Percentiles rank a stretch among this genome's conserved stretches.
Conservation (phyloP, 352 stramenopile species). For the Phytopythium montanum region DNA sequence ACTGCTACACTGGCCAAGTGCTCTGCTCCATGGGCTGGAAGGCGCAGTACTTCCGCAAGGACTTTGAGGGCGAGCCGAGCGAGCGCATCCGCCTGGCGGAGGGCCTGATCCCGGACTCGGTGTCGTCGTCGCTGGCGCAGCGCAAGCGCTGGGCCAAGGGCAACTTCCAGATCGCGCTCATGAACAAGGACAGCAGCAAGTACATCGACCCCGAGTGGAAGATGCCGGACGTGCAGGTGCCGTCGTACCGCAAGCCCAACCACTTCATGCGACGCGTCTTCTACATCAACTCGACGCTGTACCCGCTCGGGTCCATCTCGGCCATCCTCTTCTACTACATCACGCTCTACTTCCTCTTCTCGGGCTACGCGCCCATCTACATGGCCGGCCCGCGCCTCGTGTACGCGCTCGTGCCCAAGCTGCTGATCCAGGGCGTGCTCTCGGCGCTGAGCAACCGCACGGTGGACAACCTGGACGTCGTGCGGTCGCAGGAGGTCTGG, state of each 20-base stretch:
- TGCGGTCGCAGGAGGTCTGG: constrained; percentile 73
- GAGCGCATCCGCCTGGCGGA: constrained; percentile 80
- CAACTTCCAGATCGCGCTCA: constrained; percentile 79
- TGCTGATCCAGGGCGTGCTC: constrained; percentile 68
- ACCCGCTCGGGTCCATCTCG: constrained; percentile 70
- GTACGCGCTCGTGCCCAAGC: constrained; percentile 62
- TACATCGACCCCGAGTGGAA: constrained; percentile 79
- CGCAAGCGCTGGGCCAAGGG: constrained; percentile 83
- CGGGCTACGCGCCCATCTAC: constrained; percentile 79
- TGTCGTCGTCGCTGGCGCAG: constrained; percentile 69
- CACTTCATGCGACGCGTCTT: constrained; percentile 84
- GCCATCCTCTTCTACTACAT: constrained; percentile 85
- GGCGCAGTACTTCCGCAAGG: constrained; percentile 83
- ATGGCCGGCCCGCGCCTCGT: constrained; percentile 66
- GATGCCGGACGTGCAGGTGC: constrained; percentile 57
- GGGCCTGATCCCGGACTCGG: constrained; percentile 75
- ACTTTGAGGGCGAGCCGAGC: constrained; percentile 73
- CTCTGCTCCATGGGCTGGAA: constrained; percentile 83
- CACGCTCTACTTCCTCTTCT: constrained; percentile 85
- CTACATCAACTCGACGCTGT: constrained; percentile 84
- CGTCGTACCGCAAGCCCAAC: constrained; percentile 77
- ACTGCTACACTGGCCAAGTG: constrained; percentile 75
- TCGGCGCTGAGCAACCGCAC: constrained; percentile 68
- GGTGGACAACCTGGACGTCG: constrained; percentile 79
- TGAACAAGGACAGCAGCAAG: constrained; percentile 79